Evolutionary conservation across 345 rosid species (phyloP).

Genomic region (Murraya paniculata): DNA sequence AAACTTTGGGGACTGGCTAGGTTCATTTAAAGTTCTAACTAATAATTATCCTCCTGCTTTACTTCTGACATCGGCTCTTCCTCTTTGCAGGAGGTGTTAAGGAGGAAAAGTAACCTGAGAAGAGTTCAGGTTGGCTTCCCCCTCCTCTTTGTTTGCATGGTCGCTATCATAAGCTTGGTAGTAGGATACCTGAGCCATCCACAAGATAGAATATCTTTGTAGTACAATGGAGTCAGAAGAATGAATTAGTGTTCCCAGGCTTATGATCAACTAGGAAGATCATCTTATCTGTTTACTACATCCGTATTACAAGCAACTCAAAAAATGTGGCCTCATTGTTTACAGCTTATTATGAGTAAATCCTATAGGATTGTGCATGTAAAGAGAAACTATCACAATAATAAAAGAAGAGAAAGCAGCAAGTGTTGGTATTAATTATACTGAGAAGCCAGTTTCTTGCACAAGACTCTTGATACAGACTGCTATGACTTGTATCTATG

Average conservation of each 20-base stretch:
- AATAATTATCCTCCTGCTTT: neutral
- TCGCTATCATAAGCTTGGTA: slow-evolving; percentile 33
- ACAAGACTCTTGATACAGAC: neutral
- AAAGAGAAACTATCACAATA: neutral
- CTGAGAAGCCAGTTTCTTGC: neutral
- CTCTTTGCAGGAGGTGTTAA: slow-evolving; percentile 36
- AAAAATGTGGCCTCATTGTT: slow-evolving; percentile 1
- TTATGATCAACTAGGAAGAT: neutral
- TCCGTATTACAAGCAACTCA: neutral
- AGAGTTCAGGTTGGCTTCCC: slow-evolving; percentile 46
- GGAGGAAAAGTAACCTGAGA: slow-evolving; percentile 20
- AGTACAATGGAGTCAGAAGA: neutral
- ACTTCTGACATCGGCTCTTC: neutral
- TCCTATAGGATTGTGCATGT: neutral
- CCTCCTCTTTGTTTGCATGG: slow-evolving; percentile 40
- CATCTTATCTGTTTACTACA: neutral
- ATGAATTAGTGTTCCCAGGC: too few relatives aligned
- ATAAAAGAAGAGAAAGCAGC: neutral
- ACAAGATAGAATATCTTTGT: slow-evolving; percentile 10
- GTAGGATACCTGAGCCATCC: slow-evolving; percentile 34
- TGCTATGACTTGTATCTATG: neutral
- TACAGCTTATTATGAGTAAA: neutral
- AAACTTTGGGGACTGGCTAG: neutral
- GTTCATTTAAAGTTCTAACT: neutral
- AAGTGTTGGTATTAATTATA: neutral